Percentiles rank a stretch among this genome's conserved stretches.
Conservation (phyloP, 768 basidiomycete genomes). For the Russula compacta region DNA sequence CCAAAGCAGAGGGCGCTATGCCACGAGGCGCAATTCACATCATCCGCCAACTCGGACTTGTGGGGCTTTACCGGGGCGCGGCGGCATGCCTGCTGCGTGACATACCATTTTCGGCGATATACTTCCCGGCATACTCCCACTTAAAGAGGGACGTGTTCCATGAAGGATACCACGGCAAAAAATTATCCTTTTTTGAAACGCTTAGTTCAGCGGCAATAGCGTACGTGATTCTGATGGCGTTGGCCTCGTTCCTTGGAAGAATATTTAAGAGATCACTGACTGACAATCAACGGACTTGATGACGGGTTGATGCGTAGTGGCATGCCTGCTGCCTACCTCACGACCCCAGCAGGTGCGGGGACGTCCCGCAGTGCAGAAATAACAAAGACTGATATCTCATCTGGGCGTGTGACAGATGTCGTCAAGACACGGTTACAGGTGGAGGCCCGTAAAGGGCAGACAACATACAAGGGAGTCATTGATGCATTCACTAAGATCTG, state of each 20-base stretch:
- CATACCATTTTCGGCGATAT: slow-evolving; percentile 94
- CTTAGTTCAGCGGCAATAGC: slow-evolving; percentile 72
- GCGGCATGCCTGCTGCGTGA: slow-evolving; percentile 90
- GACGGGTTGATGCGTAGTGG: slow-evolving; percentile 46
- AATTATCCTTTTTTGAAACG: slow-evolving; percentile 84
- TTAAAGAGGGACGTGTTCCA: slow-evolving; percentile 90
- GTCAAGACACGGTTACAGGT: slow-evolving; percentile 96
- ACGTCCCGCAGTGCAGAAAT: not conserved
- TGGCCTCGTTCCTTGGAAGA: not conserved
- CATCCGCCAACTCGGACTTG: slow-evolving; percentile 80
- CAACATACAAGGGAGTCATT: slow-evolving; percentile 78
- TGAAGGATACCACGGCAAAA: slow-evolving; percentile 93
- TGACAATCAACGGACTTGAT: slow-evolving; percentile 12
- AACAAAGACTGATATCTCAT: slow-evolving; percentile 9
- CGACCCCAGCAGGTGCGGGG: slow-evolving; percentile 73
- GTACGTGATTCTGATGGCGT: slow-evolving; percentile 37
- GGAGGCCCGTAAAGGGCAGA: slow-evolving; percentile 85
- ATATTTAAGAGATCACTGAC: slow-evolving; percentile 7
- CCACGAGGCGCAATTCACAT: slow-evolving; percentile 89
- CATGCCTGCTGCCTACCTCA: slow-evolving; percentile 94
- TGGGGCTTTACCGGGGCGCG: slow-evolving; percentile 91
- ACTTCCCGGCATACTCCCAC: slow-evolving; percentile 83
- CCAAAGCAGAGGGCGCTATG: slow-evolving; percentile 70
- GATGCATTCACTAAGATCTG: slow-evolving; percentile 92
- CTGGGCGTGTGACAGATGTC: slow-evolving; percentile 51